Evolutionary conservation across 306 rosid genomes (phyloP).

Genomic region (Gleditsia sinensis): DNA sequence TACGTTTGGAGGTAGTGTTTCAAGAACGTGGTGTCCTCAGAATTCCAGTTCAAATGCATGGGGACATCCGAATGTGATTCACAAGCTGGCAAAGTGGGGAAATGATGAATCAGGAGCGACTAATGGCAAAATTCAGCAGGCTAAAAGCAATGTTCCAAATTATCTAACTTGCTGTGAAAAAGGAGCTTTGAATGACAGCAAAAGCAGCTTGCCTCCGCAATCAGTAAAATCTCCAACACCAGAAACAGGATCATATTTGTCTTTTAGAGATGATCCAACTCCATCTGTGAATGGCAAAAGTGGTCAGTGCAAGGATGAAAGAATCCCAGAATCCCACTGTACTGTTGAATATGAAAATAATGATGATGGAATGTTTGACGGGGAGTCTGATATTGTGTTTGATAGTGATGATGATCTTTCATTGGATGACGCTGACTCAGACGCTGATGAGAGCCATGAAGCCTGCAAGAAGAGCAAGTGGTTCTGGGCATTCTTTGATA

Average conservation of each 20-base stretch:
- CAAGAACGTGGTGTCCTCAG: conserved; percentile 33
- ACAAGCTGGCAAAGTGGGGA: conserved; percentile 21
- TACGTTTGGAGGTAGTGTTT: conserved; percentile 26
- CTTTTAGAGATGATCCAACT: conserved; percentile 11
- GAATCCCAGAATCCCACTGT: not conserved
- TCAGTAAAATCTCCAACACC: not conserved
- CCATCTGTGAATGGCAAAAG: not conserved
- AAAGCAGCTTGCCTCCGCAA: conserved; percentile 5
- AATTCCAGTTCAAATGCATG: conserved; percentile 37
- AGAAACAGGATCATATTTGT: not conserved
- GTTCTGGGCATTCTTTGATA: conserved; percentile 47
- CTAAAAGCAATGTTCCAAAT: conserved; percentile 9
- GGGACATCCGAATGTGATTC: conserved; percentile 25
- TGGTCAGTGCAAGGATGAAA: conserved; percentile 9
- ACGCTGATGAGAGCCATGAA: conserved; percentile 43
- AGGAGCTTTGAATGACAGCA: conserved; percentile 2
- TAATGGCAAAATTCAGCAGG: conserved; percentile 27
- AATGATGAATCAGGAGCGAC: conserved; percentile 17
- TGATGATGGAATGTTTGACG: conserved; percentile 30
- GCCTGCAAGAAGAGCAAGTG: conserved; percentile 47
- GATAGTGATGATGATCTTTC: conserved; percentile 48
- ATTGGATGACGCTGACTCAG: conserved; percentile 47
- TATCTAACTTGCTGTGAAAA: conserved; percentile 9
- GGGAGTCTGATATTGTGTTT: conserved; percentile 39
- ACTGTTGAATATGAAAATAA: conserved; percentile 7